Base-by-base conservation (phyloP, 352 stramenopile species). In the Pythium utonaiense region DNA sequence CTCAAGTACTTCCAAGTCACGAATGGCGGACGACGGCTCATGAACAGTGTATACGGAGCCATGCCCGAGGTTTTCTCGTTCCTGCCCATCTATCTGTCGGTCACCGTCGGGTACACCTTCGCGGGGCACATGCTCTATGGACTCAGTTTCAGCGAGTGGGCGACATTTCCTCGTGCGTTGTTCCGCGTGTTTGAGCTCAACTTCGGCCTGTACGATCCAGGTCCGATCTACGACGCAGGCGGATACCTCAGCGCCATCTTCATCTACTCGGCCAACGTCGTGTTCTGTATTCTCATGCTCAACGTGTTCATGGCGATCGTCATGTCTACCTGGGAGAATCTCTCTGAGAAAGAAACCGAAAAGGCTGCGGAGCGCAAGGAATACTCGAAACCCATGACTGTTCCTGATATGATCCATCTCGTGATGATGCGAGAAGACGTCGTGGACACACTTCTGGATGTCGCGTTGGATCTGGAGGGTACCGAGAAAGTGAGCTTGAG, bases 291-390 rank as follows among this genome's bases (percentile, higher is more conserved):
- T 56, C 75, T 89, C 55, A 86, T 89, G 79, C 74, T 89, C 38
- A 89, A 89, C 47, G 71, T 89, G 1, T 89, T 89, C 57, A 89
- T 89, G 79, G 79, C 79, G 19, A 89, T 89, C 57, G 77, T 89
- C 49, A 87, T 89, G 77, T 85, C 69, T 40, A 89, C 77, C 25
- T 87, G 79, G 79, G 77, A 89, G 28, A 65, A 77, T 0, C 67
- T 86, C 19, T 73, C 69, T 0, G 79, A 87, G n/a, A 62, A 75
- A 33, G 79, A 89, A 62, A 59, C 66, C 17, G 75, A 83, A 14
- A 78, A 74, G 9, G 67, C 73, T 4, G 63, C 60, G 33, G 79
- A 89, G 52, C 72, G 73, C 19, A 63, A 71, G 6, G 57, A 78
- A 38, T 89, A 68, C 47, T 83, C 80, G 3, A 66, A 63, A 16